Percentiles rank a stretch among this genome's conserved stretches.
Evolutionary conservation across 306 rosid species (phyloP).

Genomic region (Ziziphus jujuba): DNA sequence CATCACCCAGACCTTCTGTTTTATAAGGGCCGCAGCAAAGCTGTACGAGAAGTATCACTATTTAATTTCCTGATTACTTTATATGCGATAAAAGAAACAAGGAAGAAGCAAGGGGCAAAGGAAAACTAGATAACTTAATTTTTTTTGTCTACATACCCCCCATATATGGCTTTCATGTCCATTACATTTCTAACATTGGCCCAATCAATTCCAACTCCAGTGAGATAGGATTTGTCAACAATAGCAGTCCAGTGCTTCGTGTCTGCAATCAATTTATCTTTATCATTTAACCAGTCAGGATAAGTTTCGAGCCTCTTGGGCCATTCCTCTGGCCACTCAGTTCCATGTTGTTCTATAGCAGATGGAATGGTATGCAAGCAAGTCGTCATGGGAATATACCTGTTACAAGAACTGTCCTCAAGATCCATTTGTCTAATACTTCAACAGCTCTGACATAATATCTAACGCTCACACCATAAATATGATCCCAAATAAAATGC

Average conservation of each 20-base stretch:
- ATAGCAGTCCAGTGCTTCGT: slow-evolving; percentile 81
- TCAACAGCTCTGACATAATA: too few species aligned
- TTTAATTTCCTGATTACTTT: slow-evolving; percentile 4
- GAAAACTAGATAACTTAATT: slow-evolving; percentile 15
- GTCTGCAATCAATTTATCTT: slow-evolving; percentile 72
- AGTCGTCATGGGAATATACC: slow-evolving; percentile 69
- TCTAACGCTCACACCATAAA: too few species aligned
- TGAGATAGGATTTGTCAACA: slow-evolving; percentile 76
- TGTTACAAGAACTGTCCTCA: slow-evolving; percentile 4
- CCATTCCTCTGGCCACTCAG: slow-evolving; percentile 99
- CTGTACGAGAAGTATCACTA: slow-evolving; percentile 39
- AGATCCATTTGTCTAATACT: too few species aligned
- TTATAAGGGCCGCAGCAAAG: slow-evolving; percentile 79
- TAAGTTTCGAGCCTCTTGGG: slow-evolving; percentile 81
- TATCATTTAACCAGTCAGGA: slow-evolving; percentile 81
- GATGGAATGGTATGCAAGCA: slow-evolving; percentile 86
- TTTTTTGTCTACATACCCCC: slow-evolving; percentile 70
- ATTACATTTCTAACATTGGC: slow-evolving; percentile 74
- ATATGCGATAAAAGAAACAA: background rate
- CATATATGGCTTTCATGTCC: slow-evolving; percentile 95
- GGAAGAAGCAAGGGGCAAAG: slow-evolving; percentile 5
- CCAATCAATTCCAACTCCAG: slow-evolving; percentile 93
- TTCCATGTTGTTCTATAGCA: slow-evolving; percentile 83
- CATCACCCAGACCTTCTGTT: slow-evolving; percentile 94
- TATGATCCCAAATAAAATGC: too few species aligned